Base-by-base conservation (phyloP, 495 filamentous ascomycete genomes). In the Hypoxylon cercidicola region DNA sequence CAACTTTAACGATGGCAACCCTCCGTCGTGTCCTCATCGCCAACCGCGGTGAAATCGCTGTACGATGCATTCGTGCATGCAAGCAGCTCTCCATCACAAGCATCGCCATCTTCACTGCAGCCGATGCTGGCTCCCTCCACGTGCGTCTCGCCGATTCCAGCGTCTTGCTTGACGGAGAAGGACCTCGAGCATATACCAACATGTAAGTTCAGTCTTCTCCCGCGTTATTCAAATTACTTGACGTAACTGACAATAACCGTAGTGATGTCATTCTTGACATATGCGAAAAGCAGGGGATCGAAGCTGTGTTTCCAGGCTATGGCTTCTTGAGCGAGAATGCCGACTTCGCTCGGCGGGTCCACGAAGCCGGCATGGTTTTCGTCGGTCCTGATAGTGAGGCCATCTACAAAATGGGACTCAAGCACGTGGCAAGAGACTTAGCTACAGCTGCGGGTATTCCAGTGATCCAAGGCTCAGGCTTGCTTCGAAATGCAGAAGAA, bases 11-110 rank as follows among this genome's bases (percentile, higher is more conserved):
- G 6, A 66, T 66, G 62, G 19, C 62, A 15, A 34, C 32, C 15
- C 30, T 52, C 19, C 35, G 16, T 39, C 56, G 56, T 37, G 66
- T 75, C 7, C 59, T 77, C 3, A 64, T 77, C 32, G 74, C 74
- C 19, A 89, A 89, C 70, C 77, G 86, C 35, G 87, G 85, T 13
- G 85, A 87, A 61, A 87, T 87, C 41, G 85, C 85, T 0, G 79
- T 79, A 21, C 64, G 84, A 19, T 75, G 77, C 41, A 74, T 83
- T 12, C 73, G 71, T 54, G 78, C 81, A 21, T 76, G 67, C 21
- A 78, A 74, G 34, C 61, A 70, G 32, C 70, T 84, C 1, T 71
- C 74, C 12, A 77, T 87, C 30, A 71, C 72, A 7, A 83, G 81
- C 4, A 76, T 88, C 62, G 76, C 84, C 5, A 75, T 88, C 3